phyloP scores from a whole-genome alignment of 306 rosid genomes.

The Glycine soja region DNA sequence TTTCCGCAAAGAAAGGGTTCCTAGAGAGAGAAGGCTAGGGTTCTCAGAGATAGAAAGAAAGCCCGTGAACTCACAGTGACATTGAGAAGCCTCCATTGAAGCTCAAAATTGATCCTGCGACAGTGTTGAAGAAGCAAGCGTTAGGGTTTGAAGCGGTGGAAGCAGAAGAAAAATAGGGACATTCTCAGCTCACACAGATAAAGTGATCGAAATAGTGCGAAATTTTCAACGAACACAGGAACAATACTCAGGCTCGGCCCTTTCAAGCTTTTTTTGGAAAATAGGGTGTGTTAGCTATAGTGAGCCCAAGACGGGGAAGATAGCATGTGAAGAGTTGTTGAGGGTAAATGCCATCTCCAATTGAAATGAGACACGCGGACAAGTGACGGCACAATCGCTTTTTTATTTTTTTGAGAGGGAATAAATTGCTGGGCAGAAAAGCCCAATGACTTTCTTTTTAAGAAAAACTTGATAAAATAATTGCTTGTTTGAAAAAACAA shows the following conservation, averaged over 20 bases:
- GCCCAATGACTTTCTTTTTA: constrained; percentile 4
- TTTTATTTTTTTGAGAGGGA: neutral
- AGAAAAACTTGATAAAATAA: neutral
- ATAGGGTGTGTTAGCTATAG: no score
- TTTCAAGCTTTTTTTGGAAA: constrained; percentile 38
- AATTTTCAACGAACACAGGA: constrained; percentile 90
- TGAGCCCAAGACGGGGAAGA: neutral
- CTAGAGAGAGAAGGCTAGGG: constrained; percentile 66
- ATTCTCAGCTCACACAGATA: constrained; percentile 66
- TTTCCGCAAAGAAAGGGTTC: constrained; percentile 32
- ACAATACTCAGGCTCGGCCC: constrained; percentile 70
- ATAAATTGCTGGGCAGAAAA: constrained; percentile 16
- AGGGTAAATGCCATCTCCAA: constrained; percentile 40
- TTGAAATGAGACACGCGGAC: constrained; percentile 39
- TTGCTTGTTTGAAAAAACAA: neutral
- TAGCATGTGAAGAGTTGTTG: constrained; percentile 55
- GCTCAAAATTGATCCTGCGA: constrained; percentile 63
- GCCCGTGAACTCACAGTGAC: constrained; percentile 78
- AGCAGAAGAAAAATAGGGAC: constrained; percentile 26
- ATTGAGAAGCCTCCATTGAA: constrained; percentile 56
- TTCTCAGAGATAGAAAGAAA: constrained; percentile 48
- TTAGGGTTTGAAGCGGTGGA: constrained; percentile 80
- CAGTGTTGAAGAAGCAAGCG: constrained; percentile 53
- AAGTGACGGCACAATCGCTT: constrained; percentile 6
- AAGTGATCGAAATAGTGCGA: constrained; percentile 95